These are phyloP conservation scores for Straminergon stramineum DNA, from an alignment of 225 moss, liverwort and hornwort genomes.

Conservation along the genomic window DNA sequence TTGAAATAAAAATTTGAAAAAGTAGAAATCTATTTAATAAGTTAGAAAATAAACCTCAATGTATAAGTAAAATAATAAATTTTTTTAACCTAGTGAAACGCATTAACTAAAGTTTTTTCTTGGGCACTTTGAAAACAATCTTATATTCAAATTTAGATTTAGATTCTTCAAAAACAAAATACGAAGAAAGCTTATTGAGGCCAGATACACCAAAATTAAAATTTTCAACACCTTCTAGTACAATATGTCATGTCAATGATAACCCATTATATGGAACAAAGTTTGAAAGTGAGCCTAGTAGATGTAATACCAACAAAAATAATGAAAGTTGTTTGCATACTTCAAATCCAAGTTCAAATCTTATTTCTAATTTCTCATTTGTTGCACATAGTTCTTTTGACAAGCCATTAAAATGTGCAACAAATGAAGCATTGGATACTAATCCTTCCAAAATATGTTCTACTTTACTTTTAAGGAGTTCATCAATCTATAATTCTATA, in stretches of 20 bases:
- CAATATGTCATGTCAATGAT: neutral
- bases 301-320: neutral
- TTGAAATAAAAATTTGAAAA: neutral
- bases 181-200: too few species aligned
- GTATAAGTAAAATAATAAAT: too few species aligned
- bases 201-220: neutral
- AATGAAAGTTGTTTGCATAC: neutral
- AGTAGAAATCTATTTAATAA: neutral
- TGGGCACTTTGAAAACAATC: neutral
- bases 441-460: too few species aligned
- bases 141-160: neutral
- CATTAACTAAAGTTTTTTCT: too few species aligned
- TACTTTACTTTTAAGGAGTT: neutral
- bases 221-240: neutral
- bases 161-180: neutral
- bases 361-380: neutral
- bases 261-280: neutral
- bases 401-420: neutral
- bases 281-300: neutral
- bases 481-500: neutral
- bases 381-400: neutral
- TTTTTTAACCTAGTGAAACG: rapidly evolving
- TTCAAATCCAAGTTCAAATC: neutral
- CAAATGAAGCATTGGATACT: neutral
- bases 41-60: neutral